Percentiles rank a stretch among this genome's conserved stretches.
phyloP scores from a whole-genome alignment of 2,329 filamentous ascomycete species.

The Colletotrichum eleusines region DNA sequence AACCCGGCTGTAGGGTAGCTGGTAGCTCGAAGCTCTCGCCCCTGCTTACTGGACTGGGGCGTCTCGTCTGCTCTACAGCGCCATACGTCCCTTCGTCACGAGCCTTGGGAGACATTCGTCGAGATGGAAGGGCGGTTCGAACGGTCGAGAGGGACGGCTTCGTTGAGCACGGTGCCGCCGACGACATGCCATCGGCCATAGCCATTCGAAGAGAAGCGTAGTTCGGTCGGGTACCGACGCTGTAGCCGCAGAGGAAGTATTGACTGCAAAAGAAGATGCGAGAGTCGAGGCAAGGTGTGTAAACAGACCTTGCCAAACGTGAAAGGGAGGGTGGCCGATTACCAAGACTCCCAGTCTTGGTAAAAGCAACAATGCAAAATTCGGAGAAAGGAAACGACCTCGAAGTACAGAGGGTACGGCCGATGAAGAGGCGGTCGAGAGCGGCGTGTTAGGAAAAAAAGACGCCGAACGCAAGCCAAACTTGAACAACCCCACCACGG shows the following conservation, averaged over 20 bases:
- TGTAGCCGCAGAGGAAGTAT: neutral
- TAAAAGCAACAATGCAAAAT: slow-evolving; percentile 7
- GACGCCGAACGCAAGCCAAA: slow-evolving; percentile 29
- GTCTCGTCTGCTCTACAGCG: slow-evolving; percentile 27
- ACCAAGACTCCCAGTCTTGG: slow-evolving; percentile 12
- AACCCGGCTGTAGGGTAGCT: slow-evolving; percentile 18
- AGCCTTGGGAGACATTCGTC: slow-evolving; percentile 40
- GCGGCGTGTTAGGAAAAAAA: slow-evolving; percentile 8
- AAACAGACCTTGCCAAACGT: slow-evolving; percentile 18
- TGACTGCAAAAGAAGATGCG: slow-evolving; percentile 12
- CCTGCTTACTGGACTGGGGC: slow-evolving; percentile 21
- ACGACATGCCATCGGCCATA: slow-evolving; percentile 41
- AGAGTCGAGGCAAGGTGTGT: slow-evolving; percentile 10
- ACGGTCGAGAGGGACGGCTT: slow-evolving; percentile 36
- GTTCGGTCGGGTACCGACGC: neutral
- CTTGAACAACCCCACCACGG: slow-evolving; percentile 36
- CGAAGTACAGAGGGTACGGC: slow-evolving; percentile 15
- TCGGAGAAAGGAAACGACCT: slow-evolving; percentile 19
- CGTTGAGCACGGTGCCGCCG: slow-evolving; percentile 35
- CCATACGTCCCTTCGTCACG: slow-evolving; percentile 29
- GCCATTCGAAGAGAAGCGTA: slow-evolving; percentile 39
- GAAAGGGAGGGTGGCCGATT: slow-evolving; percentile 13
- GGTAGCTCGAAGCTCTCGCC: slow-evolving; percentile 9
- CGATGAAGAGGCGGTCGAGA: slow-evolving; percentile 14
- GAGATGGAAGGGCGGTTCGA: slow-evolving; percentile 42